These are phyloP conservation scores for Calonectria montana DNA, from an alignment of 2,329 filamentous ascomycete species.

Conservation along the genomic window DNA sequence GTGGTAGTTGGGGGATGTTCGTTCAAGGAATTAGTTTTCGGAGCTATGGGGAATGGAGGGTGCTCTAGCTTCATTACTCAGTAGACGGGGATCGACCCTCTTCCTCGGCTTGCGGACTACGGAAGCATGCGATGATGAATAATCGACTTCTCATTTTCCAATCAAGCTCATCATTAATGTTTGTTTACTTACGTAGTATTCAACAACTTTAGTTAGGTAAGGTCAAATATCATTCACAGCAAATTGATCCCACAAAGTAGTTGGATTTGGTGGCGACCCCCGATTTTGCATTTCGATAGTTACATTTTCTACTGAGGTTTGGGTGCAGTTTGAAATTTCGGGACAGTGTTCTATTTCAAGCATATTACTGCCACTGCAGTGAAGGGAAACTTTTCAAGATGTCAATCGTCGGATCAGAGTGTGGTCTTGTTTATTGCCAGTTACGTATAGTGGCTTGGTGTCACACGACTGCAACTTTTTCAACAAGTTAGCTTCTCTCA, in stretches of 20 bases:
- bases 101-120: neutral
- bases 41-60: neutral
- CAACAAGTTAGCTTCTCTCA: neutral
- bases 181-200: neutral
- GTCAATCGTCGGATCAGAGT: neutral
- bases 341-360: too few relatives aligned
- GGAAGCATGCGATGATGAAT: neutral
- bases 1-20: neutral
- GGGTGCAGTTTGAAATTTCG: too few relatives aligned
- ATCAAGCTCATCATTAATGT: neutral
- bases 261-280: neutral
- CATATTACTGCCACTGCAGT: neutral
- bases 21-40: neutral
- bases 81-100: neutral
- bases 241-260: too few relatives aligned
- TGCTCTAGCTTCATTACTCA: too few relatives aligned
- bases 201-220: too few relatives aligned
- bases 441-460: neutral
- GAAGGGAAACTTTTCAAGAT: neutral
- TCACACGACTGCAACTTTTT: neutral
- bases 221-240: too few relatives aligned
- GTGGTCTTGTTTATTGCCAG: neutral
- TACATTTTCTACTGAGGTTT: too few relatives aligned
- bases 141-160: neutral
- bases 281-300: too few relatives aligned